Percentiles rank a stretch among this genome's conserved stretches.
Conservation (phyloP, 208 protist genomes). For the Porcisia hertigi region DNA sequence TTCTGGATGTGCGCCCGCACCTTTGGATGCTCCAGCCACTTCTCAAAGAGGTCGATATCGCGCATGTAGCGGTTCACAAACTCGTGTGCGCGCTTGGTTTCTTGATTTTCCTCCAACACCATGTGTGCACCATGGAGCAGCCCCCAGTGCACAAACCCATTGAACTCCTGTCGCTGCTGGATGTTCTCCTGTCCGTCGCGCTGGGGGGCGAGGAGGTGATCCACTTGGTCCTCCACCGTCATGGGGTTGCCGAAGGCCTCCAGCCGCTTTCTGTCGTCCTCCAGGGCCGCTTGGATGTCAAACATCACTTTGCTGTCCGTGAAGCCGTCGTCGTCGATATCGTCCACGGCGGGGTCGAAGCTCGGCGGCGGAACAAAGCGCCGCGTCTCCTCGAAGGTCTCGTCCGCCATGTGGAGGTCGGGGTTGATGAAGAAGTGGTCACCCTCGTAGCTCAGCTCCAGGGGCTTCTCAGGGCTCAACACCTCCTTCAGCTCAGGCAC, state of each 20-base stretch:
- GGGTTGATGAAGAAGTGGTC: slow-evolving; percentile 75
- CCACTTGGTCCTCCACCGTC: slow-evolving; percentile 85
- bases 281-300: slow-evolving; percentile 82
- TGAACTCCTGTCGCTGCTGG: slow-evolving; percentile 85
- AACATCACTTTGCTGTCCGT: slow-evolving; percentile 78
- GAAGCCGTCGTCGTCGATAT: slow-evolving; percentile 85
- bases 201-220: slow-evolving; percentile 80
- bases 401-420: slow-evolving; percentile 82
- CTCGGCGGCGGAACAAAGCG: slow-evolving; percentile 77
- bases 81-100: slow-evolving; percentile 84
- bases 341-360: slow-evolving; percentile 85
- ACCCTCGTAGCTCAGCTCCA: slow-evolving; percentile 71
- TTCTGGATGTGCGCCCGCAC: slow-evolving; percentile 87
- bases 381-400: slow-evolving; percentile 74
- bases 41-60: slow-evolving; percentile 89
- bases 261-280: slow-evolving; percentile 80
- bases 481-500: slow-evolving; percentile 83
- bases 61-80: slow-evolving; percentile 92
- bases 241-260: slow-evolving; percentile 91
- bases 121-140: slow-evolving; percentile 87
- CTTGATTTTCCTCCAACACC: slow-evolving; percentile 85
- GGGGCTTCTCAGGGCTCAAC: slow-evolving; percentile 50
- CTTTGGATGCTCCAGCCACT: slow-evolving; percentile 90
- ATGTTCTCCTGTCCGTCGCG: slow-evolving; percentile 83
- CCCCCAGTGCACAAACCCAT: slow-evolving; percentile 90